Conservation (phyloP, 371 early-diverging fungal genomes). For the Mortierella sp. region DNA sequence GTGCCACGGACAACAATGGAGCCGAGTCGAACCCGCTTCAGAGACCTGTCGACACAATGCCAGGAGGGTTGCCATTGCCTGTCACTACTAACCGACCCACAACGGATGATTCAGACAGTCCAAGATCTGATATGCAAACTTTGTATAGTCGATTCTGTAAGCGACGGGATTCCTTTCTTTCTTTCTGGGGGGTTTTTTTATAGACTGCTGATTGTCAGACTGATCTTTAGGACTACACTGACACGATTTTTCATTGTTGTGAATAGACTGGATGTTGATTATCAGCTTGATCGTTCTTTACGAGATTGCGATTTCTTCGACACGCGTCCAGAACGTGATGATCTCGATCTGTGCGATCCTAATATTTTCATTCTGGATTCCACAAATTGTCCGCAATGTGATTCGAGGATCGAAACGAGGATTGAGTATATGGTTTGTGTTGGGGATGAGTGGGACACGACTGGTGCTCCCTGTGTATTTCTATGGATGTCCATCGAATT, state of each 20-base stretch:
- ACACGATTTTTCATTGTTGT: too few species aligned
- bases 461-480: conserved; percentile 74
- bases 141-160: conserved; percentile 70
- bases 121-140: conserved; percentile 53
- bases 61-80: conserved; percentile 43
- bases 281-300: conserved; percentile 74
- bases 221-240: too few species aligned
- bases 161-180: conserved; percentile 14
- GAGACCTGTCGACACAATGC: conserved; percentile 34
- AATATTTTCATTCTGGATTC: conserved; percentile 83
- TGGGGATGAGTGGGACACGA: conserved; percentile 71
- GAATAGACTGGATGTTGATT: conserved; percentile 65
- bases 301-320: conserved; percentile 66
- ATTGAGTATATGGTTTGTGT: conserved; percentile 67
- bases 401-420: conserved; percentile 70
- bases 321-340: conserved; percentile 62
- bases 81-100: conserved; percentile 39
- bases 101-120: conserved; percentile 31
- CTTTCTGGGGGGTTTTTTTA: too few species aligned
- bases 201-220: too few species aligned
- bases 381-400: conserved; percentile 78
- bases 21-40: neutral
- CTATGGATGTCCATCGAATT: conserved; percentile 69
- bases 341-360: conserved; percentile 59
- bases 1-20: conserved; percentile 4